Base-by-base conservation (phyloP, 768 basidiomycete genomes). In the Lentinula edodes region DNA sequence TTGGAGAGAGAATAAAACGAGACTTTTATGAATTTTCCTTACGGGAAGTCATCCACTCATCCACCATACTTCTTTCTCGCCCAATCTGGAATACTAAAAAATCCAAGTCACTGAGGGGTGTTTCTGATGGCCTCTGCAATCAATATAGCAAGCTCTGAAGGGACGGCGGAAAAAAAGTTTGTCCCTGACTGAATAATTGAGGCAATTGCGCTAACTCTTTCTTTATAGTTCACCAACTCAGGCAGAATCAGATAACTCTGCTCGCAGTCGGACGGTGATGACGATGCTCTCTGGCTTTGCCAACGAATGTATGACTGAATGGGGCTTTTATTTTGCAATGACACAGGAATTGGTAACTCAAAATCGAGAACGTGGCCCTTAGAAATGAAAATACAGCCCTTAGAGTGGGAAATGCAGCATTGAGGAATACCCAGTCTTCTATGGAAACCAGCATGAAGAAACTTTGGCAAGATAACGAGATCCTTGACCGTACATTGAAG, bases 401-500 rank as follows among this genome's bases (percentile, higher is more conserved):
- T 9, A 15, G 38, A 36, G 28, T 28, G 5, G 43, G 50, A 32
- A 50, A 50, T 20, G 43, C 58, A 9, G 45, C 35, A 16, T 50
- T 58, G 39, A 56, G 23, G 41, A 20, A 43, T 12, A 15, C 23
- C 2, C 9, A 39, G 16, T 9, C 13, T 12, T 1, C 13, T 15
- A 23, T 39, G 20, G n/a, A 42, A 15, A 16, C n/a, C 16, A 23
- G 43, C 13, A 39, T 42, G 2, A 13, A 41, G 39, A 56, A 56
- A 56, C 54, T 56, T 6, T 56, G 54, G 54, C 54, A 56, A 41
- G 54, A 56, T 20, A 56, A 56, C 23, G 54, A 56, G 28, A 15
- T 39, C 9, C 54, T 56, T 20, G 28, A 41, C 23, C n/a, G 54
- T 39, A 16, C 36, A 2, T n/a, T 42, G 9, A 56, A 56, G 36